These are phyloP conservation scores for Solanum clarkiae DNA, from an alignment of 257 asterid genomes.

Conservation along the genomic window DNA sequence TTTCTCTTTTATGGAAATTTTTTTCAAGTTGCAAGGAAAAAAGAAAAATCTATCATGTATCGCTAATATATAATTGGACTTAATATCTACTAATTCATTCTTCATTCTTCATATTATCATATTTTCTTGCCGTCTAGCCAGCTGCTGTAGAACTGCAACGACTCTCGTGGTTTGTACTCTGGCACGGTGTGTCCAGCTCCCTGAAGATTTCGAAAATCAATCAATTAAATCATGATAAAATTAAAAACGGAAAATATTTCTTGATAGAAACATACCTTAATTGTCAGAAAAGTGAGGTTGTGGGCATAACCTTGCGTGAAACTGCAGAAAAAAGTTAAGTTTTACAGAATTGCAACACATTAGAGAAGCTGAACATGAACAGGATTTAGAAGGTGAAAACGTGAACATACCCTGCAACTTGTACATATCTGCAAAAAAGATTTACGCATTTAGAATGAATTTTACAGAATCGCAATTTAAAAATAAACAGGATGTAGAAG, in stretches of 20 bases:
- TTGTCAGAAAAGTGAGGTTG: constrained; percentile 74
- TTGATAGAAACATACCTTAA: constrained; percentile 39
- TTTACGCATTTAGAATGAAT: background rate
- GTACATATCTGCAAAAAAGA: constrained; percentile 35
- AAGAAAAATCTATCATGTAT: background rate
- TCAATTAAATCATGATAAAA: background rate
- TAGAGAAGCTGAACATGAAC: background rate
- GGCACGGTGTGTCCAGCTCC: constrained; percentile 96
- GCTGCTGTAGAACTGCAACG: constrained; percentile 56
- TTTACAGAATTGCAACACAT: background rate
- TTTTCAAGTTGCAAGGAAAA: background rate
- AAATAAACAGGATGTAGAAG: background rate
- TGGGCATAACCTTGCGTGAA: constrained; percentile 60
- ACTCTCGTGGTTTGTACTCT: constrained; percentile 82
- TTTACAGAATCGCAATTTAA: background rate
- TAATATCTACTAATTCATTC: background rate
- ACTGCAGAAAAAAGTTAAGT: constrained; percentile 23
- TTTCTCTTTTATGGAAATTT: background rate
- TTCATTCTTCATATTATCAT: constrained; percentile 6
- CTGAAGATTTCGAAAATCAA: constrained; percentile 15
- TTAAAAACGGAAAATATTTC: background rate
- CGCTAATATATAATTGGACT: background rate
- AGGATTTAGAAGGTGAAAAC: background rate
- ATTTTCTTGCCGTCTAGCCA: constrained; percentile 52
- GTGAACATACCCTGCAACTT: constrained; percentile 70